These are phyloP conservation scores for Eucalyptus rudis DNA, from an alignment of 345 rosid genomes.

Conservation along the genomic window DNA sequence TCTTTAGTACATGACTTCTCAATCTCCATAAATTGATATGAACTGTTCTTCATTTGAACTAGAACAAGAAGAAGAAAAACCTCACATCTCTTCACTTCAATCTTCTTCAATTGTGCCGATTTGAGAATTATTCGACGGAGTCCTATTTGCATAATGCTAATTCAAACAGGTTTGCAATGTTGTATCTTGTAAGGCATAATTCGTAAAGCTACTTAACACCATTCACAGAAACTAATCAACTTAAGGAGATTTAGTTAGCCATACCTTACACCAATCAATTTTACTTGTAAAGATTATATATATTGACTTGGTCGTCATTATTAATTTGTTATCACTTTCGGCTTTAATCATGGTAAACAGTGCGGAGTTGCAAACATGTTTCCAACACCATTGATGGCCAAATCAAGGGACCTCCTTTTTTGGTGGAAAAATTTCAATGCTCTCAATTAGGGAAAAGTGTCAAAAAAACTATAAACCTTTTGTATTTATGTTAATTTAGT, in stretches of 20 bases:
- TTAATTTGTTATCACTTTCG: not conserved
- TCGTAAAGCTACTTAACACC: too few species aligned
- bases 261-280: not conserved
- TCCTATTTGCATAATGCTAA: not conserved
- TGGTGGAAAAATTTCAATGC: not conserved
- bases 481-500: too few species aligned
- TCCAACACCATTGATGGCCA: not conserved
- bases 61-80: not conserved
- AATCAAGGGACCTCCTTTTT: not conserved
- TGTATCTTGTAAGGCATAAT: not conserved
- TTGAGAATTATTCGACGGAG: not conserved
- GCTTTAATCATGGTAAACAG: not conserved
- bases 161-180: accelerated
- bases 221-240: not conserved
- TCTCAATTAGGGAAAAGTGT: not conserved
- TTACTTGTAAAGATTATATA: too few species aligned
- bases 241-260: not conserved
- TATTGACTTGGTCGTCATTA: not conserved
- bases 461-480: too few species aligned
- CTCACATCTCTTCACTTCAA: not conserved
- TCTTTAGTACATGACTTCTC: not conserved
- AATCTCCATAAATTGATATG: not conserved
- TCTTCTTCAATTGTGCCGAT: not conserved
- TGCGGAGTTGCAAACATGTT: not conserved
- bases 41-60: not conserved